phyloP scores from a whole-genome alignment of 257 asterid species.

The Lycium ferocissimum region DNA sequence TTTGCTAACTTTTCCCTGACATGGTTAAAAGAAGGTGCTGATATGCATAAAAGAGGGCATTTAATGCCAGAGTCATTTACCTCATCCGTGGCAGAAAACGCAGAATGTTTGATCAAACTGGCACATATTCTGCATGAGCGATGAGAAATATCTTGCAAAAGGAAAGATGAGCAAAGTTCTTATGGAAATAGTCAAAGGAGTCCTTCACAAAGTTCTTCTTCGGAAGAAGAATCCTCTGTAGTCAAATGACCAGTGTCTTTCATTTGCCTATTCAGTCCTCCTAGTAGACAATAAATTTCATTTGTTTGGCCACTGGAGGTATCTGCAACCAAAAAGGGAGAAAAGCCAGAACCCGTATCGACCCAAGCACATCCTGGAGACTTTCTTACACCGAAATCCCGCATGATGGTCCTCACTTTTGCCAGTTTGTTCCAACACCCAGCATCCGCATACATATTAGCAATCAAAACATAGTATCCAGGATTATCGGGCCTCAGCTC shows the following conservation, averaged over 20 bases:
- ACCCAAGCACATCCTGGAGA: constrained; percentile 86
- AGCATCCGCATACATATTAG: constrained; percentile 88
- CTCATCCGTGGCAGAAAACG: neutral
- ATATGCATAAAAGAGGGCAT: neutral
- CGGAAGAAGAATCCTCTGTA: constrained; percentile 44
- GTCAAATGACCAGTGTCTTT: constrained; percentile 55
- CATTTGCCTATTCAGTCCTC: constrained; percentile 62
- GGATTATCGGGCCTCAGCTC: constrained; percentile 68
- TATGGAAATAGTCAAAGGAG: constrained; percentile 18
- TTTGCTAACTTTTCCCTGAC: neutral
- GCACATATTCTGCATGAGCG: neutral
- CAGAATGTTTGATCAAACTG: constrained; percentile 3
- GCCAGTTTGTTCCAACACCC: constrained; percentile 77
- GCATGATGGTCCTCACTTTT: constrained; percentile 70
- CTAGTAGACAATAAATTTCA: constrained; percentile 56
- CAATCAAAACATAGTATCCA: constrained; percentile 82
- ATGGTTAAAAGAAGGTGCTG: constrained; percentile 1
- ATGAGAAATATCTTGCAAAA: neutral
- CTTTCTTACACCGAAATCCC: constrained; percentile 80
- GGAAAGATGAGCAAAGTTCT: constrained; percentile 25
- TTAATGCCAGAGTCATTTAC: neutral
- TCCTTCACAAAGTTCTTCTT: constrained; percentile 48
- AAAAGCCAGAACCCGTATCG: constrained; percentile 69
- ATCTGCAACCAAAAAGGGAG: constrained; percentile 71
- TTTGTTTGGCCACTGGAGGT: constrained; percentile 52